Conservation (phyloP, 1,284 basidiomycete genomes). For the Fomitiporia mediterranea region DNA sequence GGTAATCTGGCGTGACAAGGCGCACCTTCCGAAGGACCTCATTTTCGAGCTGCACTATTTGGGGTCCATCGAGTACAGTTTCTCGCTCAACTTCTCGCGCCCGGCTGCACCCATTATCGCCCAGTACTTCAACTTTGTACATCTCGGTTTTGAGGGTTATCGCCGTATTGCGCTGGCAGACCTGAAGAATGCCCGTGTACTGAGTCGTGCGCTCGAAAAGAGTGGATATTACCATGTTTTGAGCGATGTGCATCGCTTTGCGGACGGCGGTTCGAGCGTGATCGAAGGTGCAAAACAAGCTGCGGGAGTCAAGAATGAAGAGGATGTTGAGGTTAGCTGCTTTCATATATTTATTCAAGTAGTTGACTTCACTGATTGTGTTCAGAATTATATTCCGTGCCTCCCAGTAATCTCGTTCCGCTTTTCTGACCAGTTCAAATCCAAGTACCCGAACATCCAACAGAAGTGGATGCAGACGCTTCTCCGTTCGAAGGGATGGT, state of each 20-base stretch:
- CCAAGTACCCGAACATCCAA: constrained; percentile 67
- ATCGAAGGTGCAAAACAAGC: constrained; percentile 35
- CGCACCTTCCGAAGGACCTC: constrained; percentile 78
- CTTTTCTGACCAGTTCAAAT: constrained; percentile 76
- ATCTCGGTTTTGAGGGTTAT: constrained; percentile 83
- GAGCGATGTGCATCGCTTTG: constrained; percentile 62
- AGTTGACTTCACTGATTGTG: not conserved
- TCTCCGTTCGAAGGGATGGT: constrained; percentile 75
- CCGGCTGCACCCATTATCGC: constrained; percentile 88
- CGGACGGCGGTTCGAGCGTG: constrained; percentile 25
- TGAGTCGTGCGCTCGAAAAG: constrained; percentile 83
- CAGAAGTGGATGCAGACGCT: constrained; percentile 90
- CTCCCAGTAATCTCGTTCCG: constrained; percentile 91
- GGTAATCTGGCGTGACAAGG: constrained; percentile 79
- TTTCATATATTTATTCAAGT: not conserved
- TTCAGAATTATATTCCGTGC: constrained; percentile 66
- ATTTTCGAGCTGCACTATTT: constrained; percentile 92
- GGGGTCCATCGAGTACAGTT: constrained; percentile 59
- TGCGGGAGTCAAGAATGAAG: constrained; percentile 37
- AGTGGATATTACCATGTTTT: constrained; percentile 73
- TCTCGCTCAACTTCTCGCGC: constrained; percentile 93
- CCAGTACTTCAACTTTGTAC: constrained; percentile 89
- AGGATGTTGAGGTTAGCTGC: constrained; percentile 50
- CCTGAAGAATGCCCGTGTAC: constrained; percentile 78
- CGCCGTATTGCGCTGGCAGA: constrained; percentile 70